Conservation (phyloP, 2,329 filamentous ascomycete species). For the Fusarium ramigenum region DNA sequence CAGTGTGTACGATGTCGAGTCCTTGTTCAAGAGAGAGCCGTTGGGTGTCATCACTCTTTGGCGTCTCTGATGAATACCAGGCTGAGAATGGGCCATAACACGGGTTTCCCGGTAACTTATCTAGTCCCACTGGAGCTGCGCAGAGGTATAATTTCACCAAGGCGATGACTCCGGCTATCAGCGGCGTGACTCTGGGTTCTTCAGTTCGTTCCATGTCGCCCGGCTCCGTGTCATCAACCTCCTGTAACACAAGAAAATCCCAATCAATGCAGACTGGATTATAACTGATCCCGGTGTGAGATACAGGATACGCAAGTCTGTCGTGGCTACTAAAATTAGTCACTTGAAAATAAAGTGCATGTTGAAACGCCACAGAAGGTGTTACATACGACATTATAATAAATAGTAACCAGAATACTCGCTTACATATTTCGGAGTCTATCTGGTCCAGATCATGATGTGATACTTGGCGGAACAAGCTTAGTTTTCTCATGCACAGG, state of each 20-base stretch:
- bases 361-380: accelerated
- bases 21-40: background rate
- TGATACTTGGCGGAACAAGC: background rate
- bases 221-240: background rate
- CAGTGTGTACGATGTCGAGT: background rate
- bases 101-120: background rate
- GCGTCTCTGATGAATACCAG: background rate
- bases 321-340: accelerated
- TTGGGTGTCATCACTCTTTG: background rate
- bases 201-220: background rate
- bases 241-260: background rate
- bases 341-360: background rate
- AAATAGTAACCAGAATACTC: background rate
- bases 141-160: background rate
- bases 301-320: background rate
- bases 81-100: background rate
- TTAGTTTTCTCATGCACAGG: background rate
- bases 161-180: background rate
- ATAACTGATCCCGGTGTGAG: background rate
- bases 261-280: background rate
- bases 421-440: background rate
- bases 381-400: background rate
- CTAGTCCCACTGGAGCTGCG: background rate
- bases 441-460: background rate
- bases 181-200: background rate